These are phyloP conservation scores for Syzygium aromaticum DNA, from an alignment of 345 rosid species.

Conservation along the genomic window DNA sequence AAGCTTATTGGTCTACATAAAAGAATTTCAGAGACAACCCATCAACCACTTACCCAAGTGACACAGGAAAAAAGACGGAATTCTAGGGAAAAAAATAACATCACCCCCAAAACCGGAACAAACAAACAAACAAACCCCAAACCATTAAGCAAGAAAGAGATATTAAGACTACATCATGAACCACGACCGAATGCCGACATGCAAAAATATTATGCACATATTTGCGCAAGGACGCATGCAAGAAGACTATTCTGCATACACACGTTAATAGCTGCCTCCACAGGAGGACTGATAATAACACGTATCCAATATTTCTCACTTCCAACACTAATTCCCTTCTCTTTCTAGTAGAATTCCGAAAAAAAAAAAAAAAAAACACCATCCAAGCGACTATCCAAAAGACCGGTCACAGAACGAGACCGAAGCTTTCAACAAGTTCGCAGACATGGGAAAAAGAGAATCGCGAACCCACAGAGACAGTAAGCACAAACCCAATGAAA, in stretches of 20 bases:
- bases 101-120: not conserved
- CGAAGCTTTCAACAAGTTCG: not conserved
- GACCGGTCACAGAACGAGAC: not conserved
- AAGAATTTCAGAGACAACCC: not conserved
- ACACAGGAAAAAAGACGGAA: not conserved
- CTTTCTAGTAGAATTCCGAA: not conserved
- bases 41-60: not conserved
- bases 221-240: not conserved
- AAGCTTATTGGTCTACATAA: not conserved
- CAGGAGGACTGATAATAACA: not conserved
- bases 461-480: not conserved
- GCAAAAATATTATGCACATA: not conserved
- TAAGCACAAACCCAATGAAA: not conserved
- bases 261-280: not conserved
- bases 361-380: too few species aligned
- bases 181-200: not conserved
- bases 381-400: not conserved
- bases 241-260: not conserved
- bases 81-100: not conserved
- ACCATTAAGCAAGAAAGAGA: not conserved
- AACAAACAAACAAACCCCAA: not conserved
- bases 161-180: not conserved
- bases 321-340: not conserved
- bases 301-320: not conserved
- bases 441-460: not conserved